Percentiles rank a stretch among this genome's conserved stretches.
phyloP scores from a whole-genome alignment of 1,139 yeast genomes.

The Candida neerlandica region DNA sequence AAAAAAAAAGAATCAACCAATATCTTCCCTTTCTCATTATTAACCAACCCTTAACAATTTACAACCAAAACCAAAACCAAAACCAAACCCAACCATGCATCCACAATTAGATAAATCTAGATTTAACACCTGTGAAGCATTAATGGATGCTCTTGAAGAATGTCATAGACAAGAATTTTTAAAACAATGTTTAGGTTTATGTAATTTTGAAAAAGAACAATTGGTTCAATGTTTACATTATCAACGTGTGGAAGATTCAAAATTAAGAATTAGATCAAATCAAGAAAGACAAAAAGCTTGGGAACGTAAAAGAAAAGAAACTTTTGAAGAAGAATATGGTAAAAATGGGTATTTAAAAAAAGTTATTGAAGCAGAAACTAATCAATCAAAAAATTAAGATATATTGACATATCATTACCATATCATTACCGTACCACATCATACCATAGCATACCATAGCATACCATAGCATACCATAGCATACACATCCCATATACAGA shows the following conservation, averaged over 20 bases:
- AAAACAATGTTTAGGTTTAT: conserved; percentile 77
- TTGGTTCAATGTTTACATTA: conserved; percentile 77
- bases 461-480: too few relatives aligned
- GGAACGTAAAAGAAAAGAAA: conserved; percentile 58
- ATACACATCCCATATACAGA: too few relatives aligned
- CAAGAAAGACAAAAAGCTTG: conserved; percentile 57
- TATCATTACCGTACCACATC: too few relatives aligned
- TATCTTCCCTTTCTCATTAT: background rate
- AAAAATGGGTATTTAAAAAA: conserved; percentile 72
- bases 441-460: too few relatives aligned
- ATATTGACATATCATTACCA: background rate
- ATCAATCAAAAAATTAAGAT: background rate
- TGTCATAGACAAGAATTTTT: conserved; percentile 79
- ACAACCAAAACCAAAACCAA: background rate
- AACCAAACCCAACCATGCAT: conserved; percentile 31
- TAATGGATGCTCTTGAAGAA: conserved; percentile 86
- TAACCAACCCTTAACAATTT: background rate
- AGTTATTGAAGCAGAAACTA: conserved; percentile 50
- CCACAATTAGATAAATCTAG: conserved; percentile 50
- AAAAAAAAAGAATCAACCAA: background rate
- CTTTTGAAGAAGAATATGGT: conserved; percentile 80
- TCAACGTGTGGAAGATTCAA: conserved; percentile 70
- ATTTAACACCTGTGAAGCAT: conserved; percentile 66
- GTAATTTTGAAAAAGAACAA: conserved; percentile 84
- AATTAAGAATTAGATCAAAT: conserved; percentile 59